Evolutionary conservation across 176 grass and related monocot species (phyloP).

Genomic region (Juncus inflexus): DNA sequence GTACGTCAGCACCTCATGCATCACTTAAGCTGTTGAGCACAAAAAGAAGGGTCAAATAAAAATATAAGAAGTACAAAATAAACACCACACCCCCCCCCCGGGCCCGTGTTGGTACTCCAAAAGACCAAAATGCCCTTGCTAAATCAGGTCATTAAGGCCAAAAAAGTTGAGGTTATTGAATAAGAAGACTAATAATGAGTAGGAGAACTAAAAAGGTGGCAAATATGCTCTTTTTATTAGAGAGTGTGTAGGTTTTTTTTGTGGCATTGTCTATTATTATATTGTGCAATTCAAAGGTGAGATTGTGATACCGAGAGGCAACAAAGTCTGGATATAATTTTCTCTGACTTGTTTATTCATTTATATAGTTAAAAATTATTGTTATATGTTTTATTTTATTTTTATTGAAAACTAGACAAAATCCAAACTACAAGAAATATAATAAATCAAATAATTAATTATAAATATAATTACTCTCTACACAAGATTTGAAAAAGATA

Average conservation of each 20-base stretch:
- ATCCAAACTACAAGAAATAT: too few species aligned
- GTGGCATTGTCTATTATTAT: neutral
- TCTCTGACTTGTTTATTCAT: neutral
- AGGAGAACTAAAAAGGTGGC: slow-evolving; percentile 1
- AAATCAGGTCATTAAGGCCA: neutral
- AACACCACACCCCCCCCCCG: too few species aligned
- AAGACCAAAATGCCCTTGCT: slow-evolving; percentile 6
- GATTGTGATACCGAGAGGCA: neutral
- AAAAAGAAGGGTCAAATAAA: neutral
- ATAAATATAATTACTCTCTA: too few species aligned
- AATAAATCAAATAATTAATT: too few species aligned
- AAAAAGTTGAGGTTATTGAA: neutral
- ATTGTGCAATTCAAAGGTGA: neutral
- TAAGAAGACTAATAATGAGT: slow-evolving; percentile 6
- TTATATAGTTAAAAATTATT: too few species aligned
- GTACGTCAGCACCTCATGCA: neutral
- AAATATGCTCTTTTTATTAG: too few species aligned
- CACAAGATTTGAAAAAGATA: too few species aligned
- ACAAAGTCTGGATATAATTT: neutral
- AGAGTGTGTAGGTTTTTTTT: neutral
- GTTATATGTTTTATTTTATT: too few species aligned
- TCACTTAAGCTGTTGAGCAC: neutral
- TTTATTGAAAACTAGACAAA: too few species aligned
- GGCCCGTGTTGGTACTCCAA: neutral
- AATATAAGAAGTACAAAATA: neutral